These are phyloP conservation scores for Candida arabinofermentans DNA, from an alignment of 805 yeast genomes.

Conservation along the genomic window DNA sequence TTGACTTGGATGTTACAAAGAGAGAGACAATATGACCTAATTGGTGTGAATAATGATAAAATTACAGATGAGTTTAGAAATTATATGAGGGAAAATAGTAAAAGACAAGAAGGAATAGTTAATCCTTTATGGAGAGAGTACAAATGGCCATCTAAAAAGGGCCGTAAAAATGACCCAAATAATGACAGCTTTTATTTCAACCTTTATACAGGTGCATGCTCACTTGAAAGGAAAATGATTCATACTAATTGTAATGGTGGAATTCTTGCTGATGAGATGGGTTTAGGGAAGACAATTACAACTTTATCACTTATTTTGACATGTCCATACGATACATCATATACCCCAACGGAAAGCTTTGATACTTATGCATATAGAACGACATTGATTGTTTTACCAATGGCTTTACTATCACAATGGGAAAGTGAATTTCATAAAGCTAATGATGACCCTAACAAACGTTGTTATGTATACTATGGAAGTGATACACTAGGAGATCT, in stretches of 20 bases:
- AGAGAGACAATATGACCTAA: conserved; percentile 55
- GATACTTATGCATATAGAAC: conserved; percentile 60
- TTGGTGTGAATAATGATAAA: conserved; percentile 31
- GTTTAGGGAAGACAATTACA: conserved; percentile 89
- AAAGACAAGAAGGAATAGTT: conserved; percentile 45
- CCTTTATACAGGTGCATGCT: conserved; percentile 74
- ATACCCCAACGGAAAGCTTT: conserved; percentile 5
- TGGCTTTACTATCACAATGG: conserved; percentile 92
- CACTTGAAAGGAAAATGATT: conserved; percentile 61
- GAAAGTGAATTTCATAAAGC: conserved; percentile 69
- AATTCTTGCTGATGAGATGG: conserved; percentile 95
- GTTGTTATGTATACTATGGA: conserved; percentile 73
- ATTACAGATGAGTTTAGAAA: conserved; percentile 19
- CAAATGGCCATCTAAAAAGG: conserved; percentile 62
- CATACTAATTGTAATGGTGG: conserved; percentile 71
- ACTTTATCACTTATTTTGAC: conserved; percentile 69
- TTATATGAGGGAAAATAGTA: conserved; percentile 22
- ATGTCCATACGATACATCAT: conserved; percentile 47
- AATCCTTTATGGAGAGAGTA: conserved; percentile 86
- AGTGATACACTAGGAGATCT: conserved; percentile 51
- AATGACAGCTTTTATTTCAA: conserved; percentile 60
- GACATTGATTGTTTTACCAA: conserved; percentile 81
- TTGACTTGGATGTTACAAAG: conserved; percentile 85
- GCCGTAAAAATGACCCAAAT: conserved; percentile 9
- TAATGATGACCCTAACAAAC: conserved; percentile 37